A percentile compares a stretch with the other conserved stretches of the same genome.
Evolutionary conservation across 495 filamentous ascomycete genomes (phyloP).

Genomic region (Aspergillus heteromorphus): DNA sequence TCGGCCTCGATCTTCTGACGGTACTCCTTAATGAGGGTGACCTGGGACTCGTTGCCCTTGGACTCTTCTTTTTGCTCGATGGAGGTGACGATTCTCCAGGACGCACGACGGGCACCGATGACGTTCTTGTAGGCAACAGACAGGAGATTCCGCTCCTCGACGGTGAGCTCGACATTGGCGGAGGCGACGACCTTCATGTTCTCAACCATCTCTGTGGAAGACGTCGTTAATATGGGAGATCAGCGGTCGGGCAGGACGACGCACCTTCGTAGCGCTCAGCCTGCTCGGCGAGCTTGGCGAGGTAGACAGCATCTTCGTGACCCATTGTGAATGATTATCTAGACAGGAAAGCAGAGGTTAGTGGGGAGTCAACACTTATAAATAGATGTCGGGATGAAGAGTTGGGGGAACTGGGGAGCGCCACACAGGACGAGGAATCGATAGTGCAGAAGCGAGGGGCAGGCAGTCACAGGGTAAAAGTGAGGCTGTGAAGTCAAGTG

Average conservation of each 20-base stretch:
- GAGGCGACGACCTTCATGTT: constrained; percentile 99
- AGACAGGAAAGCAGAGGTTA: constrained; percentile 2
- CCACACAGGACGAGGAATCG: not conserved
- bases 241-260: constrained; percentile 35
- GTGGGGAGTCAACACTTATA: not conserved
- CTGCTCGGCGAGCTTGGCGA: constrained; percentile 99
- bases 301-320: constrained; percentile 98
- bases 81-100: constrained; percentile 99
- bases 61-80: constrained; percentile 99
- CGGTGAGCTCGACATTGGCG: constrained; percentile 91
- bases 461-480: constrained; percentile 19
- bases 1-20: constrained; percentile 98
- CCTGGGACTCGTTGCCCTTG: constrained; percentile 95
- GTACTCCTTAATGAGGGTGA: constrained; percentile 96
- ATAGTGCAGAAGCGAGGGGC: constrained; percentile 15
- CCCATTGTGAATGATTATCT: constrained; percentile 67
- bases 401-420: not conserved
- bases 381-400: not conserved
- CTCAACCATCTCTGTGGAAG: constrained; percentile 89
- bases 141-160: constrained; percentile 98
- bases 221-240: not conserved
- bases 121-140: constrained; percentile 99
- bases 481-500: constrained; percentile 23
- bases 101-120: constrained; percentile 96
- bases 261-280: constrained; percentile 99